These are phyloP conservation scores for Ophiosphaerella korrae DNA, from an alignment of 2,329 filamentous ascomycete species.

Conservation along the genomic window DNA sequence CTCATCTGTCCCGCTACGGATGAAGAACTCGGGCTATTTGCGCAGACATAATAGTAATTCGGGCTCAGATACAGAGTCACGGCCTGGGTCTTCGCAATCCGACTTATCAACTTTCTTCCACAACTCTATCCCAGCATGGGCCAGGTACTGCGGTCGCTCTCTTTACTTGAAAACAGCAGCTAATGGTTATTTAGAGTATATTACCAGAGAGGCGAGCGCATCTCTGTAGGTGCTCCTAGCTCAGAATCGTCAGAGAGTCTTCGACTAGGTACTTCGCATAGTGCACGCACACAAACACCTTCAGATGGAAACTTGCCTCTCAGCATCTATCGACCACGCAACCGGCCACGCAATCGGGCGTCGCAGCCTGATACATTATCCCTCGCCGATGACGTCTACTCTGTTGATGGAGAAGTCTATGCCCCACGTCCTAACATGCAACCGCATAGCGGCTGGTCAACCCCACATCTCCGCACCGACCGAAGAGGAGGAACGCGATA, in stretches of 20 bases:
- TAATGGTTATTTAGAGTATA: slow-evolving; percentile 37
- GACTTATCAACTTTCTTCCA: slow-evolving; percentile 42
- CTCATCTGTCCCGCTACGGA: slow-evolving; percentile 43
- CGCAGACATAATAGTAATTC: slow-evolving; percentile 41
- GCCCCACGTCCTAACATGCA: slow-evolving; percentile 35
- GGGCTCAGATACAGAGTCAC: slow-evolving; percentile 36
- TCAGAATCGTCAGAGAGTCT: slow-evolving; percentile 41
- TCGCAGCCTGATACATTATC: slow-evolving; percentile 39
- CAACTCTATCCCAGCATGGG: slow-evolving; percentile 47
- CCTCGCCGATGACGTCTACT: slow-evolving; percentile 30
- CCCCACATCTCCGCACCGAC: slow-evolving; percentile 46
- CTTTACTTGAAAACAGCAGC: not conserved
- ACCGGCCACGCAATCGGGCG: slow-evolving; percentile 40
- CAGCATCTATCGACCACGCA: slow-evolving; percentile 46
- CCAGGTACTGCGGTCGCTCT: slow-evolving; percentile 29
- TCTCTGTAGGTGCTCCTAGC: slow-evolving; percentile 41
- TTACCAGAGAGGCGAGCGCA: slow-evolving; percentile 44
- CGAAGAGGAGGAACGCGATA: slow-evolving; percentile 53
- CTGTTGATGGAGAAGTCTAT: slow-evolving; percentile 37
- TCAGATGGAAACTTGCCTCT: slow-evolving; percentile 46
- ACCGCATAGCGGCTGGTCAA: slow-evolving; percentile 33
- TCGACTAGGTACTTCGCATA: slow-evolving; percentile 41
- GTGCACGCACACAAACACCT: slow-evolving; percentile 43
- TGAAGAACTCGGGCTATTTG: slow-evolving; percentile 46
- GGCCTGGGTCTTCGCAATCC: slow-evolving; percentile 44